phyloP scores from a whole-genome alignment of 257 asterid genomes.

The Primulina eburnea region DNA sequence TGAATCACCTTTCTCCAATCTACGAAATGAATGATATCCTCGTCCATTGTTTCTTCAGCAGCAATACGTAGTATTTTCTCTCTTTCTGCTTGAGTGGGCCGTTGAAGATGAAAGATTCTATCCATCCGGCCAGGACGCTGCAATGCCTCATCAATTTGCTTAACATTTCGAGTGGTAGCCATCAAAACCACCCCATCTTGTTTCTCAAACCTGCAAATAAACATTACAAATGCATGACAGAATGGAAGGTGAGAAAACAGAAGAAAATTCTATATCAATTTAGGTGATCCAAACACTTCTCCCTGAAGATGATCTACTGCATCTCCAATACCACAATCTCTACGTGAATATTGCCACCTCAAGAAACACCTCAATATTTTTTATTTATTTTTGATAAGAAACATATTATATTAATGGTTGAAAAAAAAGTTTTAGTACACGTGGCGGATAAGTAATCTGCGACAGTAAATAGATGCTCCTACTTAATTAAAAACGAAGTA shows the following conservation, averaged over 20 bases:
- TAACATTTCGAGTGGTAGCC: conserved; percentile 93
- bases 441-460: no score
- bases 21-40: conserved; percentile 72
- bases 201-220: conserved; percentile 73
- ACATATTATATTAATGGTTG: no score
- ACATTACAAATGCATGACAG: conserved; percentile 26
- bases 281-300: conserved; percentile 8
- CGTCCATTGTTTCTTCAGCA: conserved; percentile 91
- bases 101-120: conserved; percentile 90
- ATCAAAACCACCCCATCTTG: conserved; percentile 98
- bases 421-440: no score
- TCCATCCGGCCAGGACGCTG: conserved; percentile 99
- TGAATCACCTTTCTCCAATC: conserved; percentile 84
- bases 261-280: conserved; percentile 2
- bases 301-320: background rate
- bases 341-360: conserved; percentile 16
- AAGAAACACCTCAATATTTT: background rate
- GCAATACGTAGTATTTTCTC: conserved; percentile 68
- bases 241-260: conserved; percentile 8
- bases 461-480: no score
- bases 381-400: no score
- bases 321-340: conserved; percentile 4
- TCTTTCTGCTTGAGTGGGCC: conserved; percentile 83
- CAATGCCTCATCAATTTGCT: conserved; percentile 86
- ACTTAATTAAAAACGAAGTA: no score